phyloP scores from a whole-genome alignment of 2,329 filamentous ascomycete species.

The Furcasterigmium furcatum region DNA sequence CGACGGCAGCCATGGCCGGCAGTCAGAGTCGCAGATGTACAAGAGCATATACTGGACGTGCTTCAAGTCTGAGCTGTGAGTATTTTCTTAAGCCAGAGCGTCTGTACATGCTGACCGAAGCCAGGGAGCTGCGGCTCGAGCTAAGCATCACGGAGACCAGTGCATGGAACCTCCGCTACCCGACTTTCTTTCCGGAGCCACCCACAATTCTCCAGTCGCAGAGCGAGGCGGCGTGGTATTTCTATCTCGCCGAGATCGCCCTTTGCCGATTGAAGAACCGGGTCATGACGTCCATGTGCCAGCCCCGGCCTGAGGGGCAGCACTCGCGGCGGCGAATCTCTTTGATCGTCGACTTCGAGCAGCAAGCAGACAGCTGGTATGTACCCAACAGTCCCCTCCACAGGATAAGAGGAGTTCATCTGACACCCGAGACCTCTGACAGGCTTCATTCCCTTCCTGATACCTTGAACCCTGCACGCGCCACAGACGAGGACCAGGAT shows the following conservation, averaged over 20 bases:
- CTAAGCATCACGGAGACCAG: slow-evolving; percentile 15
- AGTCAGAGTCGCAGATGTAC: slow-evolving; percentile 12
- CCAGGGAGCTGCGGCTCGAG: slow-evolving; percentile 16
- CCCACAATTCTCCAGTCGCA: slow-evolving; percentile 9
- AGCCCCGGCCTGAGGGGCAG: slow-evolving; percentile 3
- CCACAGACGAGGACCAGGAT: slow-evolving; percentile 2
- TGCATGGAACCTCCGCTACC: slow-evolving; percentile 15
- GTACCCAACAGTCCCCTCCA: too few species aligned
- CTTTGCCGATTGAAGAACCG: slow-evolving; percentile 5
- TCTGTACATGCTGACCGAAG: background rate
- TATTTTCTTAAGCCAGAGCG: too few species aligned
- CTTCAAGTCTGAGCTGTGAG: slow-evolving; percentile 18
- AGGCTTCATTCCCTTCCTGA: slow-evolving; percentile 1
- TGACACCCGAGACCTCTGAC: too few species aligned
- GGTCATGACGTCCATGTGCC: slow-evolving; percentile 5
- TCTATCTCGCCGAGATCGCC: slow-evolving; percentile 18
- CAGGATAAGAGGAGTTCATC: too few species aligned
- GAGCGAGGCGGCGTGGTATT: slow-evolving; percentile 15
- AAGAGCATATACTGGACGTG: slow-evolving; percentile 21
- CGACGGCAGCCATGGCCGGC: background rate
- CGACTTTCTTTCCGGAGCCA: slow-evolving; percentile 15
- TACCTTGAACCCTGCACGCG: background rate
- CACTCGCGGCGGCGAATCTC: background rate
- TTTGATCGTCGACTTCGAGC: slow-evolving; percentile 3
- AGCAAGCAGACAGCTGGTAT: slow-evolving; percentile 11